phyloP scores from a whole-genome alignment of 1,139 yeast species.

The Saccharomyces hybrid region DNA sequence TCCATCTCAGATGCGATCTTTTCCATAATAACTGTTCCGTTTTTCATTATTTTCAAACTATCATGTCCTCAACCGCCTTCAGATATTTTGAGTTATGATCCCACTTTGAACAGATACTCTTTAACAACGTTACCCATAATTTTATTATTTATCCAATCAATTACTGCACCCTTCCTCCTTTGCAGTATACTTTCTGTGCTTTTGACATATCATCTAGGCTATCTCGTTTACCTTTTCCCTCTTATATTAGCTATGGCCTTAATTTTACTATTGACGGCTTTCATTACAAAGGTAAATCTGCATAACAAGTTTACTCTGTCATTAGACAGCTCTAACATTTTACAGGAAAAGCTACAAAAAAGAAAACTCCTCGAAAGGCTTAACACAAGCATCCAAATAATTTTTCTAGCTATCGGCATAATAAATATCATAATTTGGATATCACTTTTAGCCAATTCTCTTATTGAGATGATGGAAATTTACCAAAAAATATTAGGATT shows the following conservation, averaged over 20 bases:
- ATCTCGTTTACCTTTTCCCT: conserved; percentile 10
- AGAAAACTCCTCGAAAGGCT: not conserved
- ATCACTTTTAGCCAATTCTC: conserved; percentile 51
- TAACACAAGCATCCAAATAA: conserved; percentile 4
- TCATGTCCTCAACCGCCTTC: conserved; percentile 25
- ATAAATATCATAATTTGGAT: conserved; percentile 70
- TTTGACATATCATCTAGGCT: conserved; percentile 1
- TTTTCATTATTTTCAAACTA: conserved; percentile 23
- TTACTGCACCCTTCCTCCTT: conserved; percentile 20
- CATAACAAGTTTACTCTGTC: conserved; percentile 22
- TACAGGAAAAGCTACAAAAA: not conserved
- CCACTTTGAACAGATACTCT: conserved; percentile 9
- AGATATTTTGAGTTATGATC: conserved; percentile 17
- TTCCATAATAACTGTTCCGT: conserved; percentile 25
- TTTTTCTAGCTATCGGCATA: conserved; percentile 46
- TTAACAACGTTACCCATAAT: conserved; percentile 12
- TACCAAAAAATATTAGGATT: conserved; percentile 27
- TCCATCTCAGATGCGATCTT: conserved; percentile 18
- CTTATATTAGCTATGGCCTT: conserved; percentile 8
- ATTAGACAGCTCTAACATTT: conserved; percentile 1
- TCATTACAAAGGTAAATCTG: conserved; percentile 10
- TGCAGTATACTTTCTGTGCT: conserved; percentile 16
- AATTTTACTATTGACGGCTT: conserved; percentile 6
- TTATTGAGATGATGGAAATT: conserved; percentile 50
- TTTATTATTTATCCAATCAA: conserved; percentile 19